Base-by-base conservation (phyloP, 257 asterid species). In the Echium plantagineum region DNA sequence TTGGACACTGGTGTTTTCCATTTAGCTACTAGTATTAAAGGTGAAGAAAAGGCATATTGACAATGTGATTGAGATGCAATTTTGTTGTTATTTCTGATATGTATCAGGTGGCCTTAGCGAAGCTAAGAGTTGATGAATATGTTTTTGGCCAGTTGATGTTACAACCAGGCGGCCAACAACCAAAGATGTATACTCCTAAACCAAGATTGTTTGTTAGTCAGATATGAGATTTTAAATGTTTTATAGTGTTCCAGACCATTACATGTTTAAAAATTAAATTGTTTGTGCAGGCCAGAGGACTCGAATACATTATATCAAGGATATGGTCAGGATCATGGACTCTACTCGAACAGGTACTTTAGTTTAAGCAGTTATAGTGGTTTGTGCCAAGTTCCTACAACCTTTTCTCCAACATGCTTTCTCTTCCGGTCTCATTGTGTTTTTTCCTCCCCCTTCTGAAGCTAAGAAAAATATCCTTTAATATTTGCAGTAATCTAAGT, bases 71-170 rank as follows among this genome's bases (percentile, higher is more conserved):
- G 51, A 21, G 22, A 22, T 17, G 31, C 15, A 38, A 20, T 55
- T 52, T 26, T 3, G n/a, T 20, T 42, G 21, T 5, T 57, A 32
- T 63, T 21, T 22, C 38, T 59, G 30, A 35, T 28, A 53, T 28
- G 38, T 55, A 42, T 58, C 78, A 87, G 97, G 81, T 90, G 59
- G 78, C 82, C 73, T 82, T 87, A 52, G 96, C 96, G 63, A 90
- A 85, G 80, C 94, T 80, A 73, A 83, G 96, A 47, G 89, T 90
- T 21, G 97, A 90, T 73, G 96, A 90, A 71, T 90, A 87, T 57
- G 90, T 83, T 24, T 87, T 87, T 66, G 86, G 90, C 69, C 95
- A 87, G 73, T 74, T 90, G 85, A 76, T 87, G 90, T 72, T 80
- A 64, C 85, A 82, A 77, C 72, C 81, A 10, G 86, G 90, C 69